Evolutionary conservation across 257 asterid species (phyloP).

Genomic region (Lycium ferocissimum): DNA sequence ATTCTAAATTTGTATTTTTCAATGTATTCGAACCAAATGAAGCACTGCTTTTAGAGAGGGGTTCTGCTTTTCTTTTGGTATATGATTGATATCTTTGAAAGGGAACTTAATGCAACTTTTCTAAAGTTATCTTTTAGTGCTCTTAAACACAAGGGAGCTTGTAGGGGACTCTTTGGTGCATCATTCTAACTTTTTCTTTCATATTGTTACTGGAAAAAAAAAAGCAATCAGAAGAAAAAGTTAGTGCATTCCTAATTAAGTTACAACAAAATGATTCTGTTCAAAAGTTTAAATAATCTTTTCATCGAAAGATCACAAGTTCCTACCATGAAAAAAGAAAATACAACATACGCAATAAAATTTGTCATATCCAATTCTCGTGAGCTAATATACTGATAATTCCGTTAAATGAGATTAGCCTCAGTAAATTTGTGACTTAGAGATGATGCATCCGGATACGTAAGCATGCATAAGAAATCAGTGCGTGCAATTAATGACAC

Average conservation of each 20-base stretch:
- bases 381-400: not conserved
- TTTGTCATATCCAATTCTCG: no score
- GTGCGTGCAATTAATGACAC: not conserved
- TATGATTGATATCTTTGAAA: not conserved
- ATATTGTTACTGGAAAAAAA: not conserved
- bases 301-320: no score
- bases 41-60: not conserved
- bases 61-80: not conserved
- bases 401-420: not conserved
- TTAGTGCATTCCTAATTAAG: not conserved
- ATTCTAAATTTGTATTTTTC: not conserved
- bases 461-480: not conserved
- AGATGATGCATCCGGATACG: not conserved
- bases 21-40: not conserved
- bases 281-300: no score
- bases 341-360: no score
- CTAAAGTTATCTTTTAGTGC: not conserved
- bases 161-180: not conserved
- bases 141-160: not conserved
- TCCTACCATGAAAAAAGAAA: no score
- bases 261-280: not conserved
- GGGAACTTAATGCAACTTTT: conserved; percentile 17
- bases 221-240: not conserved
- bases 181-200: not conserved
- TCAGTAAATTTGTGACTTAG: not conserved